phyloP scores from a whole-genome alignment of 108 stramenopile genomes.

The Bacterosira constricta region DNA sequence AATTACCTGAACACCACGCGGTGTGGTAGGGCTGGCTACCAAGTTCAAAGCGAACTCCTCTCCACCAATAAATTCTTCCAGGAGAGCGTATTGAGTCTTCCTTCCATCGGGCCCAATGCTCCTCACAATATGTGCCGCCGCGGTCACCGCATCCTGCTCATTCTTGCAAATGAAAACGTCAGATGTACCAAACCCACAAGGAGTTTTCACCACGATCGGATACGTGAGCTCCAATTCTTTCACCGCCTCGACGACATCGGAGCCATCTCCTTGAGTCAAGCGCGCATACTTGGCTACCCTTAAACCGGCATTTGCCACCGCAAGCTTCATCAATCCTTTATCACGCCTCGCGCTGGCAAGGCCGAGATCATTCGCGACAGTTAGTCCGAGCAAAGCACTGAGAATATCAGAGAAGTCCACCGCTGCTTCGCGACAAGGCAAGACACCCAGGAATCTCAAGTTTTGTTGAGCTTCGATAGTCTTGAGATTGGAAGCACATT shows the following conservation, averaged over 20 bases:
- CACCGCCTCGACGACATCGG: constrained; percentile 45
- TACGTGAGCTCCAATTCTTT: constrained; percentile 56
- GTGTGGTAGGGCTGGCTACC: constrained; percentile 53
- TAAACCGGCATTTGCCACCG: constrained; percentile 64
- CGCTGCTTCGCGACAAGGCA: constrained; percentile 53
- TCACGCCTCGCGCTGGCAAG: constrained; percentile 56
- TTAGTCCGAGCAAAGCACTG: constrained; percentile 51
- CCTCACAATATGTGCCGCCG: constrained; percentile 48
- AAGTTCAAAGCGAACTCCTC: constrained; percentile 63
- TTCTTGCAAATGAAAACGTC: constrained; percentile 64
- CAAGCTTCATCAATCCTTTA: constrained; percentile 68
- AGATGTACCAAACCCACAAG: constrained; percentile 53
- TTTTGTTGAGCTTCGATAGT: constrained; percentile 66
- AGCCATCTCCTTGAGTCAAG: constrained; percentile 45
- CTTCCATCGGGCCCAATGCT: constrained; percentile 60
- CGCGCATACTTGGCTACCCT: constrained; percentile 63
- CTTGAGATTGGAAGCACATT: constrained; percentile 58
- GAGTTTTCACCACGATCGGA: constrained; percentile 67
- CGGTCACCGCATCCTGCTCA: constrained; percentile 42
- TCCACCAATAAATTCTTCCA: constrained; percentile 62
- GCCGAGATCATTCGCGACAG: constrained; percentile 58
- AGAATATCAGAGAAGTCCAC: constrained; percentile 60
- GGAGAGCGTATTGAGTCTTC: constrained; percentile 53
- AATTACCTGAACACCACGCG: constrained; percentile 59
- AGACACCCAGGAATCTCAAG: constrained; percentile 53